Conservation (phyloP, 169 alveolate genomes). For the Amoebophrya sp. region DNA sequence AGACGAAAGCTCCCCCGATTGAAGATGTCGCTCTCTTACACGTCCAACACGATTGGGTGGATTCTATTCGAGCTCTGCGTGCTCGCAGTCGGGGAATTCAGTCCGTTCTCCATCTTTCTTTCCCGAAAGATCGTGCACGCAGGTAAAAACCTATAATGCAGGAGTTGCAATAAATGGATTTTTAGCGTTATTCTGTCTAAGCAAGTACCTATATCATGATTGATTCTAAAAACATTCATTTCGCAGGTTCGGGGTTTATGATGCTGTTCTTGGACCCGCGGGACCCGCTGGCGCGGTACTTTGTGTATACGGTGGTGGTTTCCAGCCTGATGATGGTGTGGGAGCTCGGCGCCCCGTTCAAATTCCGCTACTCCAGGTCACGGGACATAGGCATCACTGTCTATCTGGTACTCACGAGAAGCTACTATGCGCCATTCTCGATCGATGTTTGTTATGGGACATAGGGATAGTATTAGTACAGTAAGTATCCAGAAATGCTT, state of each 20-base stretch:
- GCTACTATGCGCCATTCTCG: too few species aligned
- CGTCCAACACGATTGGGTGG: background rate
- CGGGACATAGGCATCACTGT: background rate
- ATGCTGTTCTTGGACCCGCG: background rate
- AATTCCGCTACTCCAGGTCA: background rate
- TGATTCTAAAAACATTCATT: background rate
- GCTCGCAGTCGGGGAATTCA: background rate
- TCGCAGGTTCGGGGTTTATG: background rate
- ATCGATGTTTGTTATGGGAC: too few species aligned
- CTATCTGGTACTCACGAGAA: background rate
- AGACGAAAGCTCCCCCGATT: background rate
- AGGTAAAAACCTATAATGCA: background rate
- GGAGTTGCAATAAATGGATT: background rate
- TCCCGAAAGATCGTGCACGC: background rate
- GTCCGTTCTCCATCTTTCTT: background rate
- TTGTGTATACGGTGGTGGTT: background rate
- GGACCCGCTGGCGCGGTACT: background rate
- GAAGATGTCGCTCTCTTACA: background rate
- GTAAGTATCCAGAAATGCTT: background rate
- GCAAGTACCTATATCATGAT: background rate
- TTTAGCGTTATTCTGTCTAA: background rate
- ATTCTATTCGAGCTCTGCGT: background rate
- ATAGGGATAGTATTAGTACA: background rate
- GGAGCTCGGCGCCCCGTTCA: background rate
- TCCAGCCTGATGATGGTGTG: background rate